phyloP scores from a whole-genome alignment of 179 eudicot species.

The Vitellaria paradoxa region DNA sequence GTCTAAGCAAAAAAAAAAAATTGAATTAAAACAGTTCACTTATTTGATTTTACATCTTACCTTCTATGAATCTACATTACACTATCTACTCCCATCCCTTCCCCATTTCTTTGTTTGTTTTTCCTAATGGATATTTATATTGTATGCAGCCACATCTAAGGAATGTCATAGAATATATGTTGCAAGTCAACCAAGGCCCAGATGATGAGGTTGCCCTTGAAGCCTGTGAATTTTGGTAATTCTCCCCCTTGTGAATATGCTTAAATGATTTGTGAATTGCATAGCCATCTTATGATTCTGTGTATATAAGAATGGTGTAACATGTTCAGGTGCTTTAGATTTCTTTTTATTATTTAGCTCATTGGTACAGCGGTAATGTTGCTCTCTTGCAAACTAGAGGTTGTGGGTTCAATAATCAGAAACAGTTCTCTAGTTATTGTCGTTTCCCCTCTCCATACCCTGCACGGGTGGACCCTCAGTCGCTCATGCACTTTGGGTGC shows the following conservation, averaged over 20 bases:
- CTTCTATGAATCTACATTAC: neutral
- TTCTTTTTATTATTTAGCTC: neutral
- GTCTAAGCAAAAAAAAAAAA: neutral
- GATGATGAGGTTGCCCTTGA: constrained; percentile 99
- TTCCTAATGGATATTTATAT: constrained; percentile 3
- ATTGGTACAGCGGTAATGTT: too few relatives aligned
- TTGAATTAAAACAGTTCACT: neutral
- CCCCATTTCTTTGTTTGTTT: neutral
- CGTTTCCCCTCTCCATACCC: too few relatives aligned
- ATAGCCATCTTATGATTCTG: neutral
- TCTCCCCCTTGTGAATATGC: neutral
- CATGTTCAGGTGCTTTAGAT: neutral
- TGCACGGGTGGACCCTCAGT: too few relatives aligned
- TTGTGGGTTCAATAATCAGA: too few relatives aligned
- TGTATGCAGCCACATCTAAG: constrained; percentile 77
- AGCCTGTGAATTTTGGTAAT: constrained; percentile 98
- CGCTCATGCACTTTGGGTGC: too few relatives aligned
- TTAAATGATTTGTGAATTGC: constrained; percentile 1
- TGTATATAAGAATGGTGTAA: neutral
- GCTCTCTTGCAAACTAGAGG: too few relatives aligned
- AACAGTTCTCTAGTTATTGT: too few relatives aligned
- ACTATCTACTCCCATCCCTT: neutral
- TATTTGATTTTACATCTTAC: neutral
- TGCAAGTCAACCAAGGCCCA: constrained; percentile 84
- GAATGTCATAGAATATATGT: constrained; percentile 83